These are phyloP conservation scores for Cladophialophora carrionii DNA, from an alignment of 2,329 filamentous ascomycete species.

Conservation along the genomic window DNA sequence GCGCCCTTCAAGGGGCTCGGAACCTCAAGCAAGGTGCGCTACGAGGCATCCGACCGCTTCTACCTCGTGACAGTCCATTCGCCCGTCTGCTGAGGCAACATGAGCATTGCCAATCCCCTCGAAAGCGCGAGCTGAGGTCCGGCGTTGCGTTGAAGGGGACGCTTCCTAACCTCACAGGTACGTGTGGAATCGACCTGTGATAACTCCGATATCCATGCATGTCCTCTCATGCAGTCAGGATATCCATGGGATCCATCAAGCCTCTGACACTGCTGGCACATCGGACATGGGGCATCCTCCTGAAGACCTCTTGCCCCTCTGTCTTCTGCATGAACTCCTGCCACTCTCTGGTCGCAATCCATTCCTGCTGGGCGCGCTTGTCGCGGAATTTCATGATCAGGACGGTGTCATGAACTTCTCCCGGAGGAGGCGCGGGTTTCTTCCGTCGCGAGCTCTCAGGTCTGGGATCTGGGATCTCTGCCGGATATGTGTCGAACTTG, in stretches of 20 bases:
- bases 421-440: conserved; percentile 29
- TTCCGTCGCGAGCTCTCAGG: conserved; percentile 8
- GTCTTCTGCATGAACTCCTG: conserved; percentile 40
- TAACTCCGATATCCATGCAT: neutral
- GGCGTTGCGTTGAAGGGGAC: neutral
- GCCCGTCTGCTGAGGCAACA: neutral
- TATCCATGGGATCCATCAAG: conserved; percentile 39
- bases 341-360: conserved; percentile 39
- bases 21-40: neutral
- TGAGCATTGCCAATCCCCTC: neutral
- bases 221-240: conserved; percentile 32
- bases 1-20: neutral
- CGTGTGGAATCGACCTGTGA: neutral
- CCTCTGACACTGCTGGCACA: conserved; percentile 41
- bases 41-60: neutral
- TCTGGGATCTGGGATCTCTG: conserved; percentile 37
- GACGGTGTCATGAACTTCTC: conserved; percentile 40
- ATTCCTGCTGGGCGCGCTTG: conserved; percentile 38
- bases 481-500: conserved; percentile 39
- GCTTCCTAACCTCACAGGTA: neutral
- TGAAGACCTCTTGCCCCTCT: conserved; percentile 38
- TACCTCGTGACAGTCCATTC: neutral
- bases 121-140: neutral
- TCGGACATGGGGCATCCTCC: conserved; percentile 40
- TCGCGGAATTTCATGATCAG: conserved; percentile 40